Base-by-base conservation (phyloP, 768 basidiomycete species). In the Mycena vulgaris region DNA sequence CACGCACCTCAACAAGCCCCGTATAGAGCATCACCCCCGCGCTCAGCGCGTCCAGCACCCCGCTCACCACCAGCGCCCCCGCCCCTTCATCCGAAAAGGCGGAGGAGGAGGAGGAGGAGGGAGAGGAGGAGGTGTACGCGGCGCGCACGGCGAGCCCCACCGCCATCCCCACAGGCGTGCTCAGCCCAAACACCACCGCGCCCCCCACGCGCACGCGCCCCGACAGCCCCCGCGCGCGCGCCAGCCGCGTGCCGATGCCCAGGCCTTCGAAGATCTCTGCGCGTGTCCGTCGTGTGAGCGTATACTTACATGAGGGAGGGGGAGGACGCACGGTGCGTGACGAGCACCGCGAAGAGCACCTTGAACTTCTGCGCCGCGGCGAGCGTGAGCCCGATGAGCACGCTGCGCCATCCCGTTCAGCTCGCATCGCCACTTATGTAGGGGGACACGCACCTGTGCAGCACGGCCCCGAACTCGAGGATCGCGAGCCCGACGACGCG, bases 231-330 rank as follows among this genome's bases (percentile, higher is more conserved):
- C 10, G 25, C 28, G 98, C 86, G 78, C 85, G 90, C 3, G 97
- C 95, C 14, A 98, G 85, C 11, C 97, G 93, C 0, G 96, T 91
- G 10, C 97, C 97, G 28, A 99, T 85, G 78, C 95, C 97, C 47
- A 98, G 87, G 21, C 96, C 97, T 80, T 99, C 97, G 76, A 98
- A 98, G 47, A 89, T 92, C 87, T 97, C 94, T 96, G 75, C 42
- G 14, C n/a, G 42, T 21, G n/a, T 7, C n/a, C 8, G n/a, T 4
- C n/a, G 21, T 4, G 11, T 21, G 21, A 23, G 21, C 6, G 7
- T 45, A n/a, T 21, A 45, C 19, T 35, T 35, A 35, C 6, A 35
- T 35, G 13, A 6, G 13, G 33, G 13, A 30, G 13, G 27, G 17
- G 23, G 19, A 13, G 8, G 37, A 89, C 93, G 77, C 78, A 96